Conservation (phyloP, 2,329 filamentous ascomycete genomes). For the Phoma herbarum region DNA sequence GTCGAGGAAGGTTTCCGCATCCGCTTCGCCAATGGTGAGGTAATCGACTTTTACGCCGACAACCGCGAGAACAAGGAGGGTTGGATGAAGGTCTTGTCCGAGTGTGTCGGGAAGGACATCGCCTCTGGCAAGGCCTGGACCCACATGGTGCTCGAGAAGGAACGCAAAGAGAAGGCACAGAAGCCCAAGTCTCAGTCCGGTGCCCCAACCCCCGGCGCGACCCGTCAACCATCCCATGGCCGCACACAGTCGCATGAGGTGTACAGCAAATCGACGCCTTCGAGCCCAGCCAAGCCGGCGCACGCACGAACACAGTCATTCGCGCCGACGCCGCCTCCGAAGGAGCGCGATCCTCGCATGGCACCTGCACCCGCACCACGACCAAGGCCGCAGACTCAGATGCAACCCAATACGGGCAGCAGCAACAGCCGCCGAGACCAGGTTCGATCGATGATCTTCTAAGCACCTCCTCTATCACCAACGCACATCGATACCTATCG, state of each 20-base stretch:
- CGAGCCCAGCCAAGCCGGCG: slow-evolving; percentile 42
- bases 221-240: slow-evolving; percentile 32
- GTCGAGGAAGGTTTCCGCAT: slow-evolving; percentile 99
- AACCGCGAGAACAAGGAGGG: slow-evolving; percentile 85
- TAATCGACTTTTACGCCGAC: slow-evolving; percentile 98
- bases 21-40: slow-evolving; percentile 96
- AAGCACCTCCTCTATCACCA: slow-evolving; percentile 33
- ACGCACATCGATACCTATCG: slow-evolving; percentile 36
- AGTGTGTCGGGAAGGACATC: slow-evolving; percentile 69
- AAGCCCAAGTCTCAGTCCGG: slow-evolving; percentile 31
- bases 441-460: slow-evolving; percentile 55
- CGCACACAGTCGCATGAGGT: slow-evolving; percentile 47
- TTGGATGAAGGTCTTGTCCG: slow-evolving; percentile 90
- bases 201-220: slow-evolving; percentile 30
- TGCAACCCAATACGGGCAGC: slow-evolving; percentile 27
- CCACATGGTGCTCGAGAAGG: slow-evolving; percentile 64
- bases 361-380: slow-evolving; percentile 41
- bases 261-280: slow-evolving; percentile 36
- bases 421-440: slow-evolving; percentile 46
- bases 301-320: slow-evolving; percentile 47
- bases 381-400: slow-evolving; percentile 42
- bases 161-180: slow-evolving; percentile 47
- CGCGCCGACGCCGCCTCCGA: slow-evolving; percentile 43
- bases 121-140: slow-evolving; percentile 66
- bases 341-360: slow-evolving; percentile 40